Conservation (phyloP, 179 eudicot species). For the Amaranthus tricolor region DNA sequence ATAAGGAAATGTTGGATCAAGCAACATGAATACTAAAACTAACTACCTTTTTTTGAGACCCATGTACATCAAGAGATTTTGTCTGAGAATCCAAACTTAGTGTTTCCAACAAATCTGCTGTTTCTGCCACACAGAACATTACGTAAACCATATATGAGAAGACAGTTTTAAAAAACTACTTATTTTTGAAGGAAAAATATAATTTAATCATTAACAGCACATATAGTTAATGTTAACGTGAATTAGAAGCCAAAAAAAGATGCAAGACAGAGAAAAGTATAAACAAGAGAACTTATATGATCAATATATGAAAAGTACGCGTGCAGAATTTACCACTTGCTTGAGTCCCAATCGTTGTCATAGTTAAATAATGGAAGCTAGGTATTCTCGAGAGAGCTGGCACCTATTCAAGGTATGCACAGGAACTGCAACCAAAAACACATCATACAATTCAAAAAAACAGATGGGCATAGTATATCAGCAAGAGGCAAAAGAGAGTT, state of each 20-base stretch:
- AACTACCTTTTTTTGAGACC: slow-evolving; percentile 69
- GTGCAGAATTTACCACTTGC: slow-evolving; percentile 26
- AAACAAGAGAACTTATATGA: neutral
- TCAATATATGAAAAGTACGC: neutral
- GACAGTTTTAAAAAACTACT: neutral
- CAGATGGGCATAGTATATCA: neutral
- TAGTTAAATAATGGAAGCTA: slow-evolving; percentile 3
- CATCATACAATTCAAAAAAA: neutral
- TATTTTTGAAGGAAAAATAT: too few relatives aligned
- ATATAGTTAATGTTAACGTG: neutral
- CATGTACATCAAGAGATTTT: slow-evolving; percentile 57
- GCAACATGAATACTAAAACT: neutral
- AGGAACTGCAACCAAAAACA: slow-evolving; percentile 11
- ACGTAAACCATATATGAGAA: slow-evolving; percentile 5
- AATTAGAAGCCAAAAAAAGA: neutral
- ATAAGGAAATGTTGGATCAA: neutral
- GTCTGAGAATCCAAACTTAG: slow-evolving; percentile 71
- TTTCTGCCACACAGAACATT: slow-evolving; percentile 38
- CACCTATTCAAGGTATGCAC: slow-evolving; percentile 20
- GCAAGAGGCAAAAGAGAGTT: neutral
- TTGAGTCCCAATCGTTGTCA: slow-evolving; percentile 35
- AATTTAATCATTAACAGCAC: neutral
- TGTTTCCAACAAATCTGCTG: slow-evolving; percentile 79
- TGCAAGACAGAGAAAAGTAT: neutral
- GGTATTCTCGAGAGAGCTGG: neutral